These are phyloP conservation scores for Xylaria sp. DNA, from an alignment of 2,329 filamentous ascomycete genomes.

Conservation along the genomic window DNA sequence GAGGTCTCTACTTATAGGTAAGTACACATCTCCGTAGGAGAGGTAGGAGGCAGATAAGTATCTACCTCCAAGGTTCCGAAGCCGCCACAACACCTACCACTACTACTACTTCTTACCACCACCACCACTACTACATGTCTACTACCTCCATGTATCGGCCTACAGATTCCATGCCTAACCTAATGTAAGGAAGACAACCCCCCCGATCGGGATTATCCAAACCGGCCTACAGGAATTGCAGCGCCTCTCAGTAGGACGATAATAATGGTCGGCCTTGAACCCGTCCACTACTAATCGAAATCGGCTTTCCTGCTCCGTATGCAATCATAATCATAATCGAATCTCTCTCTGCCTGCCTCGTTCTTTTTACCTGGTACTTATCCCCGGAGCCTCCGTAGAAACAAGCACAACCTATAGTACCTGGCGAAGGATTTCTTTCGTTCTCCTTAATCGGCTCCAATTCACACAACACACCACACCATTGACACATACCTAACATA, in stretches of 20 bases:
- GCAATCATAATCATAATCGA: slow-evolving; percentile 2
- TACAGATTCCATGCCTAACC: slow-evolving; percentile 1
- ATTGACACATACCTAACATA: slow-evolving; percentile 4
- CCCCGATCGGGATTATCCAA: slow-evolving; percentile 43
- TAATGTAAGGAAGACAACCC: slow-evolving; percentile 16
- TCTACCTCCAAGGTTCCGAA: slow-evolving; percentile 42
- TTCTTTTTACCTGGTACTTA: slow-evolving; percentile 1
- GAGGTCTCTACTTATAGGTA: neutral
- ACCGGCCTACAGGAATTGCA: slow-evolving; percentile 22
- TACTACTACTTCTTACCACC: too few relatives aligned
- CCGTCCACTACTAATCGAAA: slow-evolving; percentile 20
- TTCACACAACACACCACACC: slow-evolving; percentile 1
- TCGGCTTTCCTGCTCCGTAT: slow-evolving; percentile 1
- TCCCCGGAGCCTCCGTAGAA: neutral
- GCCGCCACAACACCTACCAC: slow-evolving; percentile 35
- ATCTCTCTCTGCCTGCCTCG: neutral
- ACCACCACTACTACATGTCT: neutral
- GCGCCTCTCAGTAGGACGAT: slow-evolving; percentile 14
- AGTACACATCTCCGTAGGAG: slow-evolving; percentile 1
- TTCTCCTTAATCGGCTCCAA: slow-evolving; percentile 7
- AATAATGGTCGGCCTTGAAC: slow-evolving; percentile 16
- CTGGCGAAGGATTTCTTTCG: neutral
- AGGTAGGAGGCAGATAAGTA: slow-evolving; percentile 11
- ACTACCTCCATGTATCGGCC: neutral
- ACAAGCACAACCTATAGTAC: neutral